Evolutionary conservation across 257 asterid genomes (phyloP), one percentile per base, ranked within the genome.

Genomic region (Solanum virginianum): DNA sequence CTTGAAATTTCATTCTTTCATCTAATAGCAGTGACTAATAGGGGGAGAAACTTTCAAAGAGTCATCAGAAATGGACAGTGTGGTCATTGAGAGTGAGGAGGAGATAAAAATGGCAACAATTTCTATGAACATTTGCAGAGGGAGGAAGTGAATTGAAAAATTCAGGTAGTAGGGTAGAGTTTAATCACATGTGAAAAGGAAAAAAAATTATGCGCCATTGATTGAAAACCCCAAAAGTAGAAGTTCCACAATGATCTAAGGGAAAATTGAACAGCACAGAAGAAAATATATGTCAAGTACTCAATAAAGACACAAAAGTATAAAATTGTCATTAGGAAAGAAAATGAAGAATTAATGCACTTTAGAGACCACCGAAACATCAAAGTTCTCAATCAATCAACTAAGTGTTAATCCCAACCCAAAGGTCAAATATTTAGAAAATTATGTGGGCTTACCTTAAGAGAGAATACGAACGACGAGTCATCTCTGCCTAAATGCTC

Each of bases 401-500:
- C 82, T 9, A 16, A 26, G 66, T 29, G 63, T 26, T 54, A 10
- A 53, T 53, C 65, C 82, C 82, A 24, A 51, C 16, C 57, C 83
- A 79, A 79, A 79, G 63, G 83, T 53, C 63, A 53, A 16, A 49
- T 15, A 79, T 26, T 53, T 17, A 51, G 49, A 29, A 53, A 53
- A 14, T 53, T 69, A 10, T 14, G 13, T 63, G 80, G 63, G 75
- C 84, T 87, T 88, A 91, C 99, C 98, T 96, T 96, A 32, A 94
- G 97, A 43, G 98, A 96, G 85, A 96, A 96, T 84, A 93, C 82
- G 88, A 94, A 96, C 54, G 99, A 90, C 49, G 89, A 88, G 85
- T 94, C 99, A 90, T 96, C 98, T 88, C 96, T 91, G 93, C 88
- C 85, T 89, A 94, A 91, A 91, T 96, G 97, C 87, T 92, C 98